These are phyloP conservation scores for Mycena rosella DNA, from an alignment of 768 basidiomycete genomes.

Conservation along the genomic window DNA sequence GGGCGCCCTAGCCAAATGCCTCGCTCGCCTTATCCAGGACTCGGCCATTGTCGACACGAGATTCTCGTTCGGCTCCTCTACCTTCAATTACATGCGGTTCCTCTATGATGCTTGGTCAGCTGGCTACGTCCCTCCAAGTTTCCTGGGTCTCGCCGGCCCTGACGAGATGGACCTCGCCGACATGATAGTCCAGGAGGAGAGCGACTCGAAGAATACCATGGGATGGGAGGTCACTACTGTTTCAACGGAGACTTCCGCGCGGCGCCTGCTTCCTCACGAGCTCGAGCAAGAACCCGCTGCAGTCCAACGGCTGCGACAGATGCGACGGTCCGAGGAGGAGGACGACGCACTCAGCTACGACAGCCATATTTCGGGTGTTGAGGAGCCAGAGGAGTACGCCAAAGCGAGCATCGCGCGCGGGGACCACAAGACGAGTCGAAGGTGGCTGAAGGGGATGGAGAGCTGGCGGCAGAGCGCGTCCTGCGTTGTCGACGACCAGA, in stretches of 20 bases:
- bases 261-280: constrained; percentile 18
- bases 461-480: constrained; percentile 2
- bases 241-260: constrained; percentile 3
- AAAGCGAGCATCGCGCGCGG: constrained; percentile 1
- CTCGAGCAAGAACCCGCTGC: background rate
- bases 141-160: too few species aligned
- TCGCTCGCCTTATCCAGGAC: background rate
- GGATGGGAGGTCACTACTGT: background rate
- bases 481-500: background rate
- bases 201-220: background rate
- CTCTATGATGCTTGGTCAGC: background rate
- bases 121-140: constrained; percentile 1
- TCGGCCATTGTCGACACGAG: too few species aligned
- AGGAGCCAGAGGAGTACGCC: constrained; percentile 11
- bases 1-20: background rate
- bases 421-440: background rate
- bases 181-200: too few species aligned
- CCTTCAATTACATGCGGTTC: too few species aligned
- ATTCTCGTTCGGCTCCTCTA: too few species aligned
- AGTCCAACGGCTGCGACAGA: background rate
- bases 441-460: constrained; percentile 2
- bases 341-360: constrained; percentile 17
- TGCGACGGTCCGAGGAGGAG: background rate
- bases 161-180: too few species aligned
- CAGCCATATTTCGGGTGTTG: constrained; percentile 9